Base-by-base conservation (phyloP, 2,329 filamentous ascomycete genomes). In the Trichophaea hybrida region DNA sequence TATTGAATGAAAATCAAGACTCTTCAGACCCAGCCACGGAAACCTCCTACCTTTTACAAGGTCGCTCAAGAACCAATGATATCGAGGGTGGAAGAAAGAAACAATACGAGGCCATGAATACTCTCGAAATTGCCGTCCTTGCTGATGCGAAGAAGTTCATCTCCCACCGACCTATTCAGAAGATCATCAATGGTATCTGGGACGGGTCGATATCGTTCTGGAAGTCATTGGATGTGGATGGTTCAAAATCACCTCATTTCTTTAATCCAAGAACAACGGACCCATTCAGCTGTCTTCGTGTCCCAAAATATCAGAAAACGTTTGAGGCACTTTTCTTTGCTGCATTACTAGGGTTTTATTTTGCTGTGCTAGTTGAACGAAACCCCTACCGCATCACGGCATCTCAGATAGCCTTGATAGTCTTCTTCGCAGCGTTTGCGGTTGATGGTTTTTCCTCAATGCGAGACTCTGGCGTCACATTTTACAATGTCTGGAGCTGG, bases 381-480 rank as follows among this genome's bases (percentile, higher is more conserved):
- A 81, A 85, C 65, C 78, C 82, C 6, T 75, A 77, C 15, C 75
- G 76, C 33, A 80, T 95, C 57, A 88, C 85, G 0, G 69, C 76
- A 0, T 75, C 83, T 15, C 89, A 96, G 70, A 73, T 84, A 1
- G 69, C 87, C 13, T 78, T 96, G 46, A 93, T 91, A 70, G 72
- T 94, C 55, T 95, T 88, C 86, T 84, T 95, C 66, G 82, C 83
- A 4, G 85, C 88, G 6, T 95, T 94, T 74, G 82, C 86, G 43
- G 94, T 93, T 69, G 89, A 95, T 66, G 89, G 90, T 72, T 75
- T 93, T 59, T 86, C 85, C 67, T 88, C 94, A 68, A 88, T 88
- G 74, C 78, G 82, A 56, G 88, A 96, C 73, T 88, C 90, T 0
- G 90, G 90, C 0, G 84, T 87, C 35, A 80, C 90, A 40, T 94